These are phyloP conservation scores for Arabis hirsuta DNA, from an alignment of 345 rosid genomes.

Conservation along the genomic window DNA sequence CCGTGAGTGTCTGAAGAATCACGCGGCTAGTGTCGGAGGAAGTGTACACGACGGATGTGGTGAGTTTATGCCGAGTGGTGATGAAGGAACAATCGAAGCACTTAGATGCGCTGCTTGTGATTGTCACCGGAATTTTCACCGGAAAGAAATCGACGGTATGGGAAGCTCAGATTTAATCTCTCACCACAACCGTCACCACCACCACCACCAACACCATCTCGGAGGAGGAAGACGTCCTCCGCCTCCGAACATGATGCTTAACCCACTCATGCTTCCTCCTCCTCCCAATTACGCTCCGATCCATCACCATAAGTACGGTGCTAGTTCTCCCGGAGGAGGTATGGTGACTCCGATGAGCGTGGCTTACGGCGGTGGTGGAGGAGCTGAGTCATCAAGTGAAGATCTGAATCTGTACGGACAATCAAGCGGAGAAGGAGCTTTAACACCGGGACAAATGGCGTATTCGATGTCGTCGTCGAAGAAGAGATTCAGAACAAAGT, in stretches of 20 bases:
- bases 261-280: conserved; percentile 59
- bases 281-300: conserved; percentile 40
- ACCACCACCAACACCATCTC: conserved; percentile 13
- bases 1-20: conserved; percentile 90
- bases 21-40: conserved; percentile 88
- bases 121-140: conserved; percentile 96
- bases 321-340: conserved; percentile 56
- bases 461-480: conserved; percentile 59
- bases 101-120: conserved; percentile 92
- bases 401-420: conserved; percentile 64
- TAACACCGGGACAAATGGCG: conserved; percentile 49
- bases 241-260: conserved; percentile 42
- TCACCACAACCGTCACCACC: conserved; percentile 23
- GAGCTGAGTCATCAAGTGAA: conserved; percentile 77
- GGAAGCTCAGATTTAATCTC: conserved; percentile 30
- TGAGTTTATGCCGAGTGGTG: conserved; percentile 97
- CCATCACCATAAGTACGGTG: conserved; percentile 47
- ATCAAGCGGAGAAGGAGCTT: conserved; percentile 49
- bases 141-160: conserved; percentile 62
- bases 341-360: conserved; percentile 73
- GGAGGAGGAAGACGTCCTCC: conserved; percentile 42
- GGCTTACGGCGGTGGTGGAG: conserved; percentile 63
- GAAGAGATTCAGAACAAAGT: conserved; percentile 65
- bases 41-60: conserved; percentile 88
- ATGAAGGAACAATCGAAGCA: conserved; percentile 80